Percentiles rank a stretch among this genome's conserved stretches.
Evolutionary conservation across 495 filamentous ascomycete genomes (phyloP).

Genomic region (Cercophora scortea): DNA sequence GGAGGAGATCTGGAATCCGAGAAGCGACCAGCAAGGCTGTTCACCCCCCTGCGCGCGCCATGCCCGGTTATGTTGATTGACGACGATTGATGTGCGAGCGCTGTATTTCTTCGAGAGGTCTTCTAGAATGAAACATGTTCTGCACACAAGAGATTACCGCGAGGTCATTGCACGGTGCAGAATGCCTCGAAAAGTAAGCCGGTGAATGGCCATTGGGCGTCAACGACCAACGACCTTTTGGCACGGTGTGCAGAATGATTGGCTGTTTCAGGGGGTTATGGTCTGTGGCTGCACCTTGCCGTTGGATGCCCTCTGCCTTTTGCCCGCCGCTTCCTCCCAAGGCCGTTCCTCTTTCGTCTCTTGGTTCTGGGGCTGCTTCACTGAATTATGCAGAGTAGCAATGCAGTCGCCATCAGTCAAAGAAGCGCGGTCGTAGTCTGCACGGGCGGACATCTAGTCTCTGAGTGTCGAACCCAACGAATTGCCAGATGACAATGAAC

Average conservation of each 20-base stretch:
- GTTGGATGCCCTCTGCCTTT: neutral
- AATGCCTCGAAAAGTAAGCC: neutral
- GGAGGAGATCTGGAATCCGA: too few relatives aligned
- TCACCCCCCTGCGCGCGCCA: too few relatives aligned
- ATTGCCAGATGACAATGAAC: too few relatives aligned
- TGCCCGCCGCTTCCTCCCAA: constrained; percentile 7
- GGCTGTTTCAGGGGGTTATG: constrained; percentile 10
- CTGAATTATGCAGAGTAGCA: neutral
- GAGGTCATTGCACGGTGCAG: constrained; percentile 12
- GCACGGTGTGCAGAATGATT: constrained; percentile 8
- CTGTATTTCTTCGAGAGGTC: constrained; percentile 14
- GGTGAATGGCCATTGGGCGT: constrained; percentile 12
- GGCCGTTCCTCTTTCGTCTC: neutral
- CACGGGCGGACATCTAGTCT: too few relatives aligned
- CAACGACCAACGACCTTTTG: constrained; percentile 10
- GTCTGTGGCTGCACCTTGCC: constrained; percentile 19
- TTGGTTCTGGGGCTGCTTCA: neutral
- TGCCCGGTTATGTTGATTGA: neutral
- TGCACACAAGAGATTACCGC: constrained; percentile 10
- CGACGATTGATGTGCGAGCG: neutral
- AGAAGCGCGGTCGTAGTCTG: too few relatives aligned
- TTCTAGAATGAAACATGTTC: constrained; percentile 27
- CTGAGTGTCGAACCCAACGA: too few relatives aligned
- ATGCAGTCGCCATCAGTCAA: too few relatives aligned
- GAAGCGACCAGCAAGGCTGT: too few relatives aligned